Base-by-base conservation (phyloP, 2,329 filamentous ascomycete genomes). In the Fusarium kyushuense region DNA sequence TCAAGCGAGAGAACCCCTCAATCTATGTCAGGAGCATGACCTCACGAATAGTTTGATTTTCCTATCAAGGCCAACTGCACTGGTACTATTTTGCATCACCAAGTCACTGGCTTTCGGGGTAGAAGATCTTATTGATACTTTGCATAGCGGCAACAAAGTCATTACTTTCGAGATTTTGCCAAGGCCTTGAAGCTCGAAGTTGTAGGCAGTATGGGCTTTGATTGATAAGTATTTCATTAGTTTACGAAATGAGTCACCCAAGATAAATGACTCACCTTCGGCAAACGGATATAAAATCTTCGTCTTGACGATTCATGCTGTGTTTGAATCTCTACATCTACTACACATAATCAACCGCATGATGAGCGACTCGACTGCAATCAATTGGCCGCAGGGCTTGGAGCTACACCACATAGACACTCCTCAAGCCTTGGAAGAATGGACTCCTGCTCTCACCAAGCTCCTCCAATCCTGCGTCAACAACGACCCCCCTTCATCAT, bases 401-500 rank as follows among this genome's bases (percentile, higher is more conserved):
- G 16, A 23, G 4, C 6, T 57, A 2, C 32, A 47, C 2, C 19
- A 1, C 1, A 6, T 58, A 4, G 17, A 23, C 4, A 33, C 5
- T 1, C 11, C 9, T 0, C 17, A 38, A 3, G 2, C 17, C 6
- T 12, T 58, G 16, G 14, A 46, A 10, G 25, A 5, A 8, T 58
- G 55, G 55, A 33, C 12, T 1, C 17, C 17, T 2, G 19, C 40
- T 11, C 52, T 58, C 17, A 36, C 55, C 3, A 13, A 21, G 4
- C 52, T 58, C n/a, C 40, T 58, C 1, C 19, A 38, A 10, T 32
- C 40, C 1, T 58, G 55, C 9, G 32, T 58, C 9, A 58, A 58
- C 21, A 40, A 57, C 5, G 32, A 58, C 6, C 55, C 55, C 6
- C 14, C 55, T 7, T 23, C 40, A 16, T 58, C 55, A 4, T 56